phyloP scores from a whole-genome alignment of 1,284 basidiomycete genomes.

The Nidula niveotomentosa region DNA sequence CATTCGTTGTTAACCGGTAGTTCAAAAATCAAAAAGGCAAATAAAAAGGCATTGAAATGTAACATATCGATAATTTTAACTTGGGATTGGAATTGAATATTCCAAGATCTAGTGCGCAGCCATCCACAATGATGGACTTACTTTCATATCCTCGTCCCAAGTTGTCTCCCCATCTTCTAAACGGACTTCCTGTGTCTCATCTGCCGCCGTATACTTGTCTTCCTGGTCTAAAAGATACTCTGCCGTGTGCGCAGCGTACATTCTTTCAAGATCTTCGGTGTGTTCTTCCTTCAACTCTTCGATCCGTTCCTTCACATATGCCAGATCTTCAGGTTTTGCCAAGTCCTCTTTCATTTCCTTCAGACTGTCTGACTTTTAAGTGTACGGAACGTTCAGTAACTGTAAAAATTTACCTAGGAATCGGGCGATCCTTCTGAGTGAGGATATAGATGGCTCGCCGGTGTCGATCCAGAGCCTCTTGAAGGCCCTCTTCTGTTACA shows the following conservation, averaged over 20 bases:
- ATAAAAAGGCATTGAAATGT: too few species aligned
- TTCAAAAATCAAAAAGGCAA: constrained; percentile 10
- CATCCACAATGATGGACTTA: too few species aligned
- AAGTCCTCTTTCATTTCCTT: constrained; percentile 32
- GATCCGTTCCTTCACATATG: constrained; percentile 31
- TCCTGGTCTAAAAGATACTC: constrained; percentile 38
- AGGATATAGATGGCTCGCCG: neutral
- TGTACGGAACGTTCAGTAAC: neutral
- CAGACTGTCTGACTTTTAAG: constrained; percentile 19
- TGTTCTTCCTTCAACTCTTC: constrained; percentile 35
- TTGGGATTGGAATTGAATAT: too few species aligned
- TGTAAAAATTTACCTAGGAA: neutral
- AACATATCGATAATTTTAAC: too few species aligned
- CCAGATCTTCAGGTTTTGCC: constrained; percentile 21
- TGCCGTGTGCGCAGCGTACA: constrained; percentile 39
- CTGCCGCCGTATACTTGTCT: constrained; percentile 13
- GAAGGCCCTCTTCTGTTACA: too few species aligned
- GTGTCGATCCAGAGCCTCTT: neutral
- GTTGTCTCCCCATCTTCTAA: constrained; percentile 8
- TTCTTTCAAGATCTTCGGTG: constrained; percentile 36
- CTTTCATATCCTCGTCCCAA: too few species aligned
- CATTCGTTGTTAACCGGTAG: neutral
- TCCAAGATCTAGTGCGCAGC: too few species aligned
- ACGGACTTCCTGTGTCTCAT: too few species aligned
- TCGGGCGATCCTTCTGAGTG: neutral